A percentile compares a stretch with the other conserved stretches of the same genome.
Conservation (phyloP, 495 filamentous ascomycete species). For the Cercophora newfieldiana region DNA sequence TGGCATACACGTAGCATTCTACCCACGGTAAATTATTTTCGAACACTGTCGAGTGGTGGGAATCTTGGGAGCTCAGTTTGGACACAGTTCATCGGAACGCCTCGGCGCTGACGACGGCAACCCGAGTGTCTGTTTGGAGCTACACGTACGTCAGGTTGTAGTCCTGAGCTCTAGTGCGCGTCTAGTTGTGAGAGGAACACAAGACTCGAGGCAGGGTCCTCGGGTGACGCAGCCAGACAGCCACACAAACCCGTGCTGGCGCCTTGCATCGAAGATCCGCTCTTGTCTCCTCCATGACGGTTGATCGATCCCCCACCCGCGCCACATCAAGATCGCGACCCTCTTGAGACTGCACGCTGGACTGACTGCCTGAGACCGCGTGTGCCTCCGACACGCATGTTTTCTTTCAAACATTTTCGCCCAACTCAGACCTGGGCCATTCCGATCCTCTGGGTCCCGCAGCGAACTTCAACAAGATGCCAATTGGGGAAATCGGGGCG, state of each 20-base stretch:
- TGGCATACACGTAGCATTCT: neutral
- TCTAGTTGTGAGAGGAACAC: neutral
- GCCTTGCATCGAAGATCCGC: slow-evolving; percentile 9
- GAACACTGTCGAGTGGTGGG: neutral
- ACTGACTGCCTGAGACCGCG: too few species aligned
- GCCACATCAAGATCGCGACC: slow-evolving; percentile 8
- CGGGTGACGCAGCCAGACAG: neutral
- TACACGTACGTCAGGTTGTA: neutral
- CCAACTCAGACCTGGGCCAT: too few species aligned
- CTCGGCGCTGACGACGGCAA: neutral
- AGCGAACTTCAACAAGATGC: neutral
- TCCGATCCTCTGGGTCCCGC: neutral
- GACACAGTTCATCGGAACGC: neutral
- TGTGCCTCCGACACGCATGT: too few species aligned
- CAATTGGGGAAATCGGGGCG: neutral
- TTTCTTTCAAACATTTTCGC: too few species aligned
- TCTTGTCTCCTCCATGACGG: neutral
- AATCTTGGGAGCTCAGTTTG: neutral
- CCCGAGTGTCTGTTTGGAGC: neutral
- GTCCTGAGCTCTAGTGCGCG: neutral
- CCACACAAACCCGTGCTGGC: neutral
- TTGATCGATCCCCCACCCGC: slow-evolving; percentile 8
- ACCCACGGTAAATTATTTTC: too few species aligned
- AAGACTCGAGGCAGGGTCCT: neutral
- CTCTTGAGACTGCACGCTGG: neutral